Conservation (phyloP, 1,284 basidiomycete genomes). For the Ustilago shanxiensis region DNA sequence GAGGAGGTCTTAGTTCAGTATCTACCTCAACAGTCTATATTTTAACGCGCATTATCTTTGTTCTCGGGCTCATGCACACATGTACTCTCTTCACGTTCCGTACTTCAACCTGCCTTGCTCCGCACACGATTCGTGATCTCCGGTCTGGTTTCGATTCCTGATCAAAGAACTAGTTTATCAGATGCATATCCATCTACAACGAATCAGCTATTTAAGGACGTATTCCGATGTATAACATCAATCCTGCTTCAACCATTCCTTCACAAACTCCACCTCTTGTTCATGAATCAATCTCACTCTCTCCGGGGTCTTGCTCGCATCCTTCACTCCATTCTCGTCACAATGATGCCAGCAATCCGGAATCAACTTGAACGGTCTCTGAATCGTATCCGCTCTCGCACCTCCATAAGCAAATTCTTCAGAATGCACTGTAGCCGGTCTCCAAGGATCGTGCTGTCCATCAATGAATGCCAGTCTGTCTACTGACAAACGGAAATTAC, state of each 20-base stretch:
- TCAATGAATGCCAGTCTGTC: constrained; percentile 88
- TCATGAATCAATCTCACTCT: constrained; percentile 84
- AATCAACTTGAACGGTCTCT: constrained; percentile 88
- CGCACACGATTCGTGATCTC: background rate
- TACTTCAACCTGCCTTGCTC: background rate
- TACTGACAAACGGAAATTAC: constrained; percentile 76
- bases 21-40: background rate
- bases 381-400: constrained; percentile 78
- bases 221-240: constrained; percentile 1
- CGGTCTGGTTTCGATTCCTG: background rate
- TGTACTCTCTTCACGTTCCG: constrained; percentile 6
- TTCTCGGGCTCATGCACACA: background rate
- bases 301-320: constrained; percentile 76
- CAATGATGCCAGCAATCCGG: constrained; percentile 72
- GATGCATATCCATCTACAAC: background rate
- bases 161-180: no score
- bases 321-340: constrained; percentile 57
- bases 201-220: background rate
- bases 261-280: constrained; percentile 85
- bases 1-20: constrained; percentile 20
- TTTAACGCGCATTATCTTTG: background rate
- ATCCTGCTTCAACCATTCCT: constrained; percentile 80
- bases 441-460: constrained; percentile 88
- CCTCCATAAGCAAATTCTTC: constrained; percentile 76
- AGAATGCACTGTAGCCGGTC: constrained; percentile 85